These are phyloP conservation scores for Rehmannia glutinosa DNA, from an alignment of 257 asterid species.

Conservation along the genomic window DNA sequence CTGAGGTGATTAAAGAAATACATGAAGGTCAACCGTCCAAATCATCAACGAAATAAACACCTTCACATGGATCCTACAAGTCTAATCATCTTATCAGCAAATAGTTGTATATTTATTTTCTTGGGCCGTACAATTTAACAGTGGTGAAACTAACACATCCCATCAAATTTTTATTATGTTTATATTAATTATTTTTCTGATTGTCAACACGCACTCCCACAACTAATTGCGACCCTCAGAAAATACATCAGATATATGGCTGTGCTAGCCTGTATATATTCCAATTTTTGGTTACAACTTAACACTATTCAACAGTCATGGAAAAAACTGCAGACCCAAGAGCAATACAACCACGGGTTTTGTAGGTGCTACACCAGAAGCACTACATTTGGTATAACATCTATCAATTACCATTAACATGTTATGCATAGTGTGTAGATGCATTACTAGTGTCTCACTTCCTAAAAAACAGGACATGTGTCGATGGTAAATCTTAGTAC, in stretches of 20 bases:
- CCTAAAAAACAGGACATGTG: too few species aligned
- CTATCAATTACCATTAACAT: too few species aligned
- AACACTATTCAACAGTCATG: background rate
- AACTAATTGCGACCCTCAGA: background rate
- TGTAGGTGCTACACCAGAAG: too few species aligned
- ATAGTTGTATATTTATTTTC: background rate
- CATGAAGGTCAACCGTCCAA: constrained; percentile 15
- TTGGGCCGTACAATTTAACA: constrained; percentile 1
- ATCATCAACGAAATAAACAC: background rate
- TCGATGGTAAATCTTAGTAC: too few species aligned
- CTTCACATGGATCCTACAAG: constrained; percentile 3
- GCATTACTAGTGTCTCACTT: too few species aligned
- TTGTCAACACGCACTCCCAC: constrained; percentile 12
- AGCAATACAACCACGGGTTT: too few species aligned
- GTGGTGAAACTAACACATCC: background rate
- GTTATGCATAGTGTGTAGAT: too few species aligned
- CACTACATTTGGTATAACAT: too few species aligned
- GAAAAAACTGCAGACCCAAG: background rate
- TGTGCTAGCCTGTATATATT: background rate
- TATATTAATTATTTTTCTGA: background rate
- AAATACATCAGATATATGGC: background rate
- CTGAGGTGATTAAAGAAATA: constrained; percentile 10
- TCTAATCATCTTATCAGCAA: background rate
- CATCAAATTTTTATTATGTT: background rate
- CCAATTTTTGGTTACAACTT: background rate